Evolutionary conservation across 2,329 filamentous ascomycete species (phyloP).

Genomic region (Claviceps sorghi): DNA sequence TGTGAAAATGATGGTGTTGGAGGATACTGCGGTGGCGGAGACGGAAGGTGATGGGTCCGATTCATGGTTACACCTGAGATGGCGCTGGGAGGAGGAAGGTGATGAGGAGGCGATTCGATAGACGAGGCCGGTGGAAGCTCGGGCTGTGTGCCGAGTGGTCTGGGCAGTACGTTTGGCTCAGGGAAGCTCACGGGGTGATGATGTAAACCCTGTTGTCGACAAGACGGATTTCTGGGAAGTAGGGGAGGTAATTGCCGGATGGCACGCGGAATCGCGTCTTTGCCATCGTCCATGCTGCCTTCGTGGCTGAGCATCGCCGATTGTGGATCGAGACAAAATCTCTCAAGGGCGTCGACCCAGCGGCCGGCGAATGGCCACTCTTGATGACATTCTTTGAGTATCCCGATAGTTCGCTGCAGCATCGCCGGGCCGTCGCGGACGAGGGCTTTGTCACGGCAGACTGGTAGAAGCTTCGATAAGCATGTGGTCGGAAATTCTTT

Average conservation of each 20-base stretch:
- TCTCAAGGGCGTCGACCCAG: slow-evolving; percentile 36
- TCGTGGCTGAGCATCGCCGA: slow-evolving; percentile 24
- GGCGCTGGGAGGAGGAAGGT: background rate
- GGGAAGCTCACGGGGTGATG: slow-evolving; percentile 7
- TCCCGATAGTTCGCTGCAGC: slow-evolving; percentile 28
- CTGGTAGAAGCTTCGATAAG: slow-evolving; percentile 12
- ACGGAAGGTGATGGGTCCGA: slow-evolving; percentile 1
- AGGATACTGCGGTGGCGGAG: slow-evolving; percentile 5
- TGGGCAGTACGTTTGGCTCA: slow-evolving; percentile 9
- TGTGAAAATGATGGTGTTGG: slow-evolving; percentile 3
- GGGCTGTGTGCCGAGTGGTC: slow-evolving; percentile 11
- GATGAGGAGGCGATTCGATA: slow-evolving; percentile 7
- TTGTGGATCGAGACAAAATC: slow-evolving; percentile 30
- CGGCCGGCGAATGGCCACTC: slow-evolving; percentile 39
- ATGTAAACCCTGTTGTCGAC: background rate
- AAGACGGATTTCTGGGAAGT: background rate
- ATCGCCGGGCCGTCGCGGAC: slow-evolving; percentile 28
- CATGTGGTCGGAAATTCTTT: background rate
- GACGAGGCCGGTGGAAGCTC: slow-evolving; percentile 8
- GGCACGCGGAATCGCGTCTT: slow-evolving; percentile 17
- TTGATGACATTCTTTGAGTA: slow-evolving; percentile 32
- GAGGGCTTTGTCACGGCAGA: slow-evolving; percentile 27
- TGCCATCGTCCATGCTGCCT: slow-evolving; percentile 36
- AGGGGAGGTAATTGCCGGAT: slow-evolving; percentile 9
- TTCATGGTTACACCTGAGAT: background rate